Percentiles rank a stretch among this genome's conserved stretches.
Evolutionary conservation across 179 eudicot species (phyloP).

Genomic region (Camellia oleifera): DNA sequence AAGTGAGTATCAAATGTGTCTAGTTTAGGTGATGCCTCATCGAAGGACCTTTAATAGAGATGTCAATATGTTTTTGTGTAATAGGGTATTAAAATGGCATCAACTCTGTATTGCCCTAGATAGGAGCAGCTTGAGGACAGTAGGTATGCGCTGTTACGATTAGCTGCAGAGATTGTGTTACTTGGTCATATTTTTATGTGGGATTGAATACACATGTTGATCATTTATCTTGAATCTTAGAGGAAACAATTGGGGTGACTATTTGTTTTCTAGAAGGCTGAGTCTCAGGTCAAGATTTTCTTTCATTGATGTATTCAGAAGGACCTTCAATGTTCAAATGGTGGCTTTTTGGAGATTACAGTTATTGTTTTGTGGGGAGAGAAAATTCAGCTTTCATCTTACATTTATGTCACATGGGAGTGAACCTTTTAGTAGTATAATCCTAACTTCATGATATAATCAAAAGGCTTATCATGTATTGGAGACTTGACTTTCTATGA

Average conservation of each 20-base stretch:
- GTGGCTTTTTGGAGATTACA: too few species aligned
- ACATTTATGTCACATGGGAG: too few species aligned
- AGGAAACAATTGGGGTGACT: constrained; percentile 10
- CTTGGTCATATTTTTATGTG: constrained; percentile 4
- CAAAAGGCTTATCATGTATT: too few species aligned
- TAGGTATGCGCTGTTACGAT: constrained; percentile 13
- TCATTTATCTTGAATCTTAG: constrained; percentile 11
- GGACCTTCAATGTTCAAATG: too few species aligned
- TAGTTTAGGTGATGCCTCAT: constrained; percentile 19
- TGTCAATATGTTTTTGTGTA: background rate
- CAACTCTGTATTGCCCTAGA: constrained; percentile 7
- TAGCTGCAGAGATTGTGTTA: background rate
- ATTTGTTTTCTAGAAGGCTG: constrained; percentile 1
- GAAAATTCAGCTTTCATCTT: too few species aligned
- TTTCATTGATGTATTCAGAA: background rate
- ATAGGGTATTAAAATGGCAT: background rate
- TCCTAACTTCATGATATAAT: too few species aligned
- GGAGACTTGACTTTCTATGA: too few species aligned
- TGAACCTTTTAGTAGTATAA: too few species aligned
- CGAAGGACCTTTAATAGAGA: constrained; percentile 12
- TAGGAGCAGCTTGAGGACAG: constrained; percentile 26
- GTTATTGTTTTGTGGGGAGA: too few species aligned
- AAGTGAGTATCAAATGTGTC: constrained; percentile 12
- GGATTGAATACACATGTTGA: constrained; percentile 5
- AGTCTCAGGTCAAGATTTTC: constrained; percentile 8